Evolutionary conservation across 1,284 basidiomycete genomes (phyloP).

Genomic region (Ustilago tritici): DNA sequence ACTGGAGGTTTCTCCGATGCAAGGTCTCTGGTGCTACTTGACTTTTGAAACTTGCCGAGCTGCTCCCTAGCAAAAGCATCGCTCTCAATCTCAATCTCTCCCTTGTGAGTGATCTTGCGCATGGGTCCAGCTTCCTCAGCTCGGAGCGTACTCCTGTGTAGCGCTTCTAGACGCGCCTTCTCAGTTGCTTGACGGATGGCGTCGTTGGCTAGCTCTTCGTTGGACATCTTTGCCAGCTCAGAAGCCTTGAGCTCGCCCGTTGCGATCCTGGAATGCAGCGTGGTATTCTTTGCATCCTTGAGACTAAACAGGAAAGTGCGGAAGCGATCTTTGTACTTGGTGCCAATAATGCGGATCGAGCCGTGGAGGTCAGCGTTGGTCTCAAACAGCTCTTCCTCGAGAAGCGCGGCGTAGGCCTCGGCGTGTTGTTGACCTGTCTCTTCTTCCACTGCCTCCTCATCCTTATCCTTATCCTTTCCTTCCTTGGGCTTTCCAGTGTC

Average conservation of each 20-base stretch:
- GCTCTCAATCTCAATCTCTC: slow-evolving; percentile 67
- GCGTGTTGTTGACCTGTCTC: slow-evolving; percentile 24
- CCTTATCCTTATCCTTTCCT: slow-evolving; percentile 1
- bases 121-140: slow-evolving; percentile 56
- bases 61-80: slow-evolving; percentile 44
- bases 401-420: slow-evolving; percentile 29
- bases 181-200: slow-evolving; percentile 62
- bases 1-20: slow-evolving; percentile 6
- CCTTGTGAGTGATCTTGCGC: slow-evolving; percentile 70
- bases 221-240: slow-evolving; percentile 60
- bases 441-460: slow-evolving; percentile 5
- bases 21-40: not conserved
- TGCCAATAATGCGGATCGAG: slow-evolving; percentile 25
- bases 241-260: slow-evolving; percentile 53
- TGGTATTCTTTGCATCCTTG: slow-evolving; percentile 64
- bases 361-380: slow-evolving; percentile 40
- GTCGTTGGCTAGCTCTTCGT: slow-evolving; percentile 67
- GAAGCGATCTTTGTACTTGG: slow-evolving; percentile 65
- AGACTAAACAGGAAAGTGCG: slow-evolving; percentile 67
- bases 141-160: slow-evolving; percentile 60
- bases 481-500: not conserved
- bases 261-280: slow-evolving; percentile 62
- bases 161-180: slow-evolving; percentile 59
- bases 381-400: slow-evolving; percentile 57
- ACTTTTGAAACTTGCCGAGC: slow-evolving; percentile 26